These are phyloP conservation scores for Blastobotrys raffinosifermentans DNA, from an alignment of 1,139 yeast genomes.

Conservation along the genomic window DNA sequence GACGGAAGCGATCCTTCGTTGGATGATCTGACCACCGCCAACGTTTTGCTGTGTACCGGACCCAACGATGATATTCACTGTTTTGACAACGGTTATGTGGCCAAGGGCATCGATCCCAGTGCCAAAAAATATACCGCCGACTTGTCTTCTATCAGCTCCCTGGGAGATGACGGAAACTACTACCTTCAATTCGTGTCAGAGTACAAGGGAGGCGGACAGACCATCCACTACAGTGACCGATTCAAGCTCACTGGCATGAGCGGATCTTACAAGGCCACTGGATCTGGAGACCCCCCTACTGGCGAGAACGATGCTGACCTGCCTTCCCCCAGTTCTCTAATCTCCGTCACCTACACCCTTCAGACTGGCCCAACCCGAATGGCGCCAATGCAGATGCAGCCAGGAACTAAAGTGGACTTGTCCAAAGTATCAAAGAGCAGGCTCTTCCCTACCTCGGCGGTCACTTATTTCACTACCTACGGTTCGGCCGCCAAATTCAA, in stretches of 20 bases:
- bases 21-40: slow-evolving; percentile 40
- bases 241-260: slow-evolving; percentile 64
- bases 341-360: slow-evolving; percentile 54
- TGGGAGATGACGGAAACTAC: slow-evolving; percentile 58
- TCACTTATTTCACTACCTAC: slow-evolving; percentile 48
- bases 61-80: slow-evolving; percentile 44
- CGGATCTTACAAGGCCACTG: slow-evolving; percentile 45
- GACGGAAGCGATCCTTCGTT: slow-evolving; percentile 45
- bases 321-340: slow-evolving; percentile 34
- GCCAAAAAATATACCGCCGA: neutral
- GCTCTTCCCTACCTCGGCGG: slow-evolving; percentile 52
- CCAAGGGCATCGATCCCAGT: neutral
- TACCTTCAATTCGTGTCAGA: slow-evolving; percentile 59
- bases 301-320: slow-evolving; percentile 13
- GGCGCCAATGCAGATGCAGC: slow-evolving; percentile 92
- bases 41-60: slow-evolving; percentile 66
- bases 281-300: slow-evolving; percentile 42
- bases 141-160: slow-evolving; percentile 35
- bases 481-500: slow-evolving; percentile 26
- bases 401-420: slow-evolving; percentile 57
- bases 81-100: slow-evolving; percentile 30
- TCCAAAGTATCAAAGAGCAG: slow-evolving; percentile 18
- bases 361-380: slow-evolving; percentile 72
- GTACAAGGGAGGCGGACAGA: slow-evolving; percentile 41
- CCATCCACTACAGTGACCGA: slow-evolving; percentile 69